Conservation (phyloP, 345 rosid genomes). For the Pugionium cornutum region DNA sequence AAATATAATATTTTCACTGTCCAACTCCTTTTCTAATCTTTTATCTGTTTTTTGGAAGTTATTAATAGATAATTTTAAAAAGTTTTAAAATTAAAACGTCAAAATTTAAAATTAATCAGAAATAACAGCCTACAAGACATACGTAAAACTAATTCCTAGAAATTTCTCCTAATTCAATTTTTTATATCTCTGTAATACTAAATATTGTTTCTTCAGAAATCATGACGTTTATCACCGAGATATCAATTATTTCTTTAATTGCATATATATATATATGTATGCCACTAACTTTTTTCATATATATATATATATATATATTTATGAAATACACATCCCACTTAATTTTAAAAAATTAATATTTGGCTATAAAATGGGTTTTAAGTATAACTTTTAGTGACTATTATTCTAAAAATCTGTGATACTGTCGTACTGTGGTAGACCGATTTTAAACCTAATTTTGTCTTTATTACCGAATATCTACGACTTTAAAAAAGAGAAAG, state of each 20-base stretch:
- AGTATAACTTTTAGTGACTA: not conserved
- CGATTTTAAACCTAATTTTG: constrained; percentile 36
- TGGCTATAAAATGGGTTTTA: not conserved
- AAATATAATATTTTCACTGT: too few relatives aligned
- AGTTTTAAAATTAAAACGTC: too few relatives aligned
- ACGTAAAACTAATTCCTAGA: constrained; percentile 11
- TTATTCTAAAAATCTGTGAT: constrained; percentile 12
- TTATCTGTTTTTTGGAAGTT: too few relatives aligned
- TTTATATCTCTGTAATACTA: not conserved
- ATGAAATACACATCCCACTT: constrained; percentile 12
- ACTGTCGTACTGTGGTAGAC: constrained; percentile 32
- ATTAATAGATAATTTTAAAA: too few relatives aligned
- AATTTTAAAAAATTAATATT: not conserved
- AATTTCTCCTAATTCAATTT: constrained; percentile 1
- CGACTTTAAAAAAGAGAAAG: constrained; percentile 1
- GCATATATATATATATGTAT: too few relatives aligned
- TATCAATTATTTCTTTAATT: too few relatives aligned
- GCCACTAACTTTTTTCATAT: too few relatives aligned
- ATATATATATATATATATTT: not conserved
- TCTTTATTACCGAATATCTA: constrained; percentile 15
- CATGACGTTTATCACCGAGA: too few relatives aligned
- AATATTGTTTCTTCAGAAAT: not conserved
- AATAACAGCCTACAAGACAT: constrained; percentile 14
- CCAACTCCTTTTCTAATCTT: too few relatives aligned
- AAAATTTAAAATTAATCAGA: too few relatives aligned